These are phyloP conservation scores for Phytophthora uliginosa DNA, from an alignment of 352 stramenopile species.

Conservation along the genomic window DNA sequence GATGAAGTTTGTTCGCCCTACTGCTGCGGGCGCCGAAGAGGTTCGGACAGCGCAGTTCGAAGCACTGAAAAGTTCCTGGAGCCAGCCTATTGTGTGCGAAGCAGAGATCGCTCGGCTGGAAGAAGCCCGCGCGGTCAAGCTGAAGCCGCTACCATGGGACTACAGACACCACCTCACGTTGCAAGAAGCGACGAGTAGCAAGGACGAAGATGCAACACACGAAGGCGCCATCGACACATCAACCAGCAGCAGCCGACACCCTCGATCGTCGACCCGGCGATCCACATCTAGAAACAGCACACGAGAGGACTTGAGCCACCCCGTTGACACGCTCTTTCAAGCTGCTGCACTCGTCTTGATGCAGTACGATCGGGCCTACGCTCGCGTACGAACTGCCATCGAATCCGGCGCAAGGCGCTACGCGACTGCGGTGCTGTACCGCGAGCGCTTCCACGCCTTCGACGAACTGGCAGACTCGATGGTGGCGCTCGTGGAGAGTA, in stretches of 20 bases:
- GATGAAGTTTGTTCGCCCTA: slow-evolving; percentile 47
- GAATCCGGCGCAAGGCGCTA: slow-evolving; percentile 46
- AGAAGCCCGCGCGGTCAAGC: slow-evolving; percentile 35
- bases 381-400: slow-evolving; percentile 12
- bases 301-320: background rate
- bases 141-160: slow-evolving; percentile 31
- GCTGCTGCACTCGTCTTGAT: slow-evolving; percentile 33
- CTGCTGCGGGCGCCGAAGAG: slow-evolving; percentile 38
- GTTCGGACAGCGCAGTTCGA: slow-evolving; percentile 38
- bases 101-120: slow-evolving; percentile 53
- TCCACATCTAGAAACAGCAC: background rate
- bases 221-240: background rate
- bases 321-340: slow-evolving; percentile 50
- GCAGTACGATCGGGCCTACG: slow-evolving; percentile 51
- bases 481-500: slow-evolving; percentile 38
- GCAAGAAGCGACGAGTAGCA: slow-evolving; percentile 9
- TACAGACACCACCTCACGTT: slow-evolving; percentile 18
- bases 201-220: background rate
- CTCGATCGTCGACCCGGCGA: slow-evolving; percentile 19
- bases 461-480: slow-evolving; percentile 50
- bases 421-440: slow-evolving; percentile 51
- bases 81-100: slow-evolving; percentile 32
- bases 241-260: background rate
- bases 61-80: slow-evolving; percentile 46
- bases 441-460: slow-evolving; percentile 74